Conservation (phyloP, 306 rosid genomes). For the Ammopiptanthus mongolicus region DNA sequence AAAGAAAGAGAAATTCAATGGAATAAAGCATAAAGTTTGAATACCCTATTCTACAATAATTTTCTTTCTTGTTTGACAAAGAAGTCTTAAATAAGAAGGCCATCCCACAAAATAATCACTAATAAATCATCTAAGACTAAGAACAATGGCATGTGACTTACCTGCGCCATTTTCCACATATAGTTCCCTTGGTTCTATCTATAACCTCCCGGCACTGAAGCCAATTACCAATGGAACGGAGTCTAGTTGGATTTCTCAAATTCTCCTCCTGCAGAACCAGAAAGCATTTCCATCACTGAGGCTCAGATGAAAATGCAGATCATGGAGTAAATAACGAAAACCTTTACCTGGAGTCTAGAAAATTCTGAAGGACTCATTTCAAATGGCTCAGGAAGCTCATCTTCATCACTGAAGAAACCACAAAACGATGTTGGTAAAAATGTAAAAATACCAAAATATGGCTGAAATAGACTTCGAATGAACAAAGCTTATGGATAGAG, state of each 20-base stretch:
- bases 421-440: constrained; percentile 19
- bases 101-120: neutral
- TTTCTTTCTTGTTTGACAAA: neutral
- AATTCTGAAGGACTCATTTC: constrained; percentile 45
- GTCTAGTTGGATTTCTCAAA: constrained; percentile 30
- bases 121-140: constrained; percentile 5
- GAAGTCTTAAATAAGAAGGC: neutral
- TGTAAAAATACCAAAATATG: neutral
- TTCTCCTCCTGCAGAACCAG: constrained; percentile 46
- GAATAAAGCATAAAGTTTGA: neutral
- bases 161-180: constrained; percentile 98
- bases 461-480: neutral
- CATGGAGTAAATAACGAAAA: neutral
- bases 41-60: constrained; percentile 11
- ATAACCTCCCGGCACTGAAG: constrained; percentile 72
- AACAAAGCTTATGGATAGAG: neutral
- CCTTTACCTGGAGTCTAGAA: constrained; percentile 45
- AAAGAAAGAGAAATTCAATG: neutral
- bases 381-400: constrained; percentile 43
- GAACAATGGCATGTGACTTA: constrained; percentile 22
- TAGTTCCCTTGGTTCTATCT: constrained; percentile 42
- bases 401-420: constrained; percentile 48
- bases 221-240: constrained; percentile 69
- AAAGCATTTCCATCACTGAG: constrained; percentile 25
- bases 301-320: constrained; percentile 22